Conservation (phyloP, 441 rosid species). For the Adansonia rubrostipa region DNA sequence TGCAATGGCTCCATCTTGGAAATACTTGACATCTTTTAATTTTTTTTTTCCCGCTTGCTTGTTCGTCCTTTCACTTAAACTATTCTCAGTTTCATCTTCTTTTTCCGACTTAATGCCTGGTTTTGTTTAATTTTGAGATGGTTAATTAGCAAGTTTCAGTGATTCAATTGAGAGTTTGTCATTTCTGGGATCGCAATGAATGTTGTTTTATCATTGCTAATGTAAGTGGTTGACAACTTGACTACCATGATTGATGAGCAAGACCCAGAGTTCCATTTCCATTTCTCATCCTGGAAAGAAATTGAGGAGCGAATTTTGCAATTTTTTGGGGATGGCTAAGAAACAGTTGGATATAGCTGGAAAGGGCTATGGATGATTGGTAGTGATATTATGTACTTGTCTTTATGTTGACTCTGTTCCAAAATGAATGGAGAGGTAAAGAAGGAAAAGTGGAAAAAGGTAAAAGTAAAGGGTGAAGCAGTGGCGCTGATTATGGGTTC, state of each 20-base stretch:
- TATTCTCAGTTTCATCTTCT: background rate
- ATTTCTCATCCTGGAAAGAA: background rate
- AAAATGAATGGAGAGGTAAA: background rate
- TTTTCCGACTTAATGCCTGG: background rate
- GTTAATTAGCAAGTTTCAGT: background rate
- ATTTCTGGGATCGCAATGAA: slow-evolving; percentile 6
- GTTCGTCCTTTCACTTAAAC: background rate
- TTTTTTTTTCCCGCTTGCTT: background rate
- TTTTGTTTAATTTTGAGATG: background rate
- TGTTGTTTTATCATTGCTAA: background rate
- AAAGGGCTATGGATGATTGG: background rate
- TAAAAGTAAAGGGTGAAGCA: background rate
- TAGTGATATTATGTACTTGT: slow-evolving; percentile 5
- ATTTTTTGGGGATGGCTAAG: background rate
- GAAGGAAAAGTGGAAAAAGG: background rate
- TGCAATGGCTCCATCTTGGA: slow-evolving; percentile 79
- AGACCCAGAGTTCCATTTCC: no score
- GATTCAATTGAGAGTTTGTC: background rate
- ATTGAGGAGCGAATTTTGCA: background rate
- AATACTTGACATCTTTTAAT: slow-evolving; percentile 79
- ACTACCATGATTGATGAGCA: background rate
- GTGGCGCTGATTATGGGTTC: background rate
- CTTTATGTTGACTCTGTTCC: background rate
- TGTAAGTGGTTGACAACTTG: background rate
- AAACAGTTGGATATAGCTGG: background rate